Evolutionary conservation across 2,329 filamentous ascomycete genomes (phyloP).

Genomic region (Fusarium mundagurra): DNA sequence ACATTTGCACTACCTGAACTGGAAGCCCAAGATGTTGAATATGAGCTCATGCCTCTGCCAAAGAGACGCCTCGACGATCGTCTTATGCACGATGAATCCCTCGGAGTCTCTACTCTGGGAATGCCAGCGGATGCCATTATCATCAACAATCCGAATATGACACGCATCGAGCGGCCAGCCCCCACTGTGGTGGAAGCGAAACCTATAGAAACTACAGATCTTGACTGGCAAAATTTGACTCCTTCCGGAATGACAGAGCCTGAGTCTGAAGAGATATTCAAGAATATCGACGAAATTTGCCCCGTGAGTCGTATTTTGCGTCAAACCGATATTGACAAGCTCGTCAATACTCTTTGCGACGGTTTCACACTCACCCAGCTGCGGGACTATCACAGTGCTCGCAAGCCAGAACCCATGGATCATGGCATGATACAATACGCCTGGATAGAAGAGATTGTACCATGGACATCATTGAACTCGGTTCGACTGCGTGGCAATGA

Average conservation of each 20-base stretch:
- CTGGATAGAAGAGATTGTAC: conserved; percentile 55
- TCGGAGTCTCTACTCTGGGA: conserved; percentile 50
- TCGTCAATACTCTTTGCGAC: conserved; percentile 51
- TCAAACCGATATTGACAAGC: conserved; percentile 52
- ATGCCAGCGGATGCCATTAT: conserved; percentile 57
- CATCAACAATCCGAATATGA: conserved; percentile 52
- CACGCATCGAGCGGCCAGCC: conserved; percentile 32
- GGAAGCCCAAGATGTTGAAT: neutral
- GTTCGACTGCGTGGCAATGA: conserved; percentile 28
- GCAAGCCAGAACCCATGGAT: neutral
- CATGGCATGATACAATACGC: conserved; percentile 37
- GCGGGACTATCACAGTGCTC: conserved; percentile 50
- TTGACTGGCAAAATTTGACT: conserved; percentile 49
- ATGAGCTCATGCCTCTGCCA: neutral
- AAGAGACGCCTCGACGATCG: conserved; percentile 35
- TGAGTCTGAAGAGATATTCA: conserved; percentile 49
- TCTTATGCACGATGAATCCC: conserved; percentile 43
- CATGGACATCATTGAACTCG: conserved; percentile 49
- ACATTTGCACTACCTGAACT: conserved; percentile 8
- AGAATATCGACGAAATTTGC: conserved; percentile 60
- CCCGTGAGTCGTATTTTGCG: conserved; percentile 55
- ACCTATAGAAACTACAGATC: conserved; percentile 4
- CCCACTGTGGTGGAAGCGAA: conserved; percentile 33
- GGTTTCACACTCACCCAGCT: conserved; percentile 62
- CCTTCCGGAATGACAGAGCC: conserved; percentile 39